A percentile compares a stretch with the other conserved stretches of the same genome.
Evolutionary conservation across 2,329 filamentous ascomycete species (phyloP).

Genomic region (Ophiostoma ips): DNA sequence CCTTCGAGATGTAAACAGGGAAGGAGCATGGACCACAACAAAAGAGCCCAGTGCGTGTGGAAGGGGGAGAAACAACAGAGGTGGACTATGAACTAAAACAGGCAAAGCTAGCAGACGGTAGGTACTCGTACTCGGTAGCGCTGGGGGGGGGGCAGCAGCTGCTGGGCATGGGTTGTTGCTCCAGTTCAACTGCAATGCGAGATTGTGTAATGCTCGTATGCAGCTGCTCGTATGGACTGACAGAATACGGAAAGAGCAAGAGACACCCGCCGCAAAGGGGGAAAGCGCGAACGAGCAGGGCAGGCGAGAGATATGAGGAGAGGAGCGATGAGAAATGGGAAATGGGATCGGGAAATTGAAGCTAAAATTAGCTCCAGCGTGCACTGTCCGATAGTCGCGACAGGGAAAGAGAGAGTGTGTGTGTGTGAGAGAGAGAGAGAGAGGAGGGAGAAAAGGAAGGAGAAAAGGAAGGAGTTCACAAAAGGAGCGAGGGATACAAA

Average conservation of each 20-base stretch:
- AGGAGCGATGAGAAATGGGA: not conserved
- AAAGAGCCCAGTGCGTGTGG: too few species aligned
- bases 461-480: too few species aligned
- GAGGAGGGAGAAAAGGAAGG: too few species aligned
- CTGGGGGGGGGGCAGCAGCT: too few species aligned
- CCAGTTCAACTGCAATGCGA: too few species aligned
- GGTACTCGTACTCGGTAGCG: too few species aligned
- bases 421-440: not conserved
- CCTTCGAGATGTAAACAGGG: constrained; percentile 7
- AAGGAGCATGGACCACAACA: constrained; percentile 6
- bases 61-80: not conserved
- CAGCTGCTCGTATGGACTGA: too few species aligned
- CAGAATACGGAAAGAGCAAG: not conserved
- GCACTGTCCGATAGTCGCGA: not conserved
- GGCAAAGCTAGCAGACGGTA: not conserved
- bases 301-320: too few species aligned
- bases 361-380: not conserved
- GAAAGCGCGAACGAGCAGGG: constrained; percentile 1
- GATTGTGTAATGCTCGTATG: too few species aligned
- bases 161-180: too few species aligned
- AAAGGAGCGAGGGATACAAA: too few species aligned
- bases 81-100: not conserved
- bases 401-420: not conserved
- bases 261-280: not conserved
- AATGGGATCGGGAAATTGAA: constrained; percentile 1